Evolutionary conservation across 768 basidiomycete species (phyloP), one percentile per base, ranked within the genome.

Genomic region (Naganishia friedmannii): DNA sequence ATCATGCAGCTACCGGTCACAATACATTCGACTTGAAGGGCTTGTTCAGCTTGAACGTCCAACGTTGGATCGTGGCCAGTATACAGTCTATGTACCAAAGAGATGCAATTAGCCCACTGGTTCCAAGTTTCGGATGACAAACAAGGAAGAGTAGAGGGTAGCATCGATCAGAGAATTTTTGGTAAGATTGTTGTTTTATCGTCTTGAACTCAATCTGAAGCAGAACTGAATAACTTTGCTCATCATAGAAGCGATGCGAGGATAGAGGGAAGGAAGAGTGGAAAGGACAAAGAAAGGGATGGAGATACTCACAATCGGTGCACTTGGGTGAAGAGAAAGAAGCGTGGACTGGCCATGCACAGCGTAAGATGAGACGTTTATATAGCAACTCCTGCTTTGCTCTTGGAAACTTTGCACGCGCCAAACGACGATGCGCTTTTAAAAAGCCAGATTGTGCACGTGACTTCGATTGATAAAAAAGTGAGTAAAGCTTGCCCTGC

Each of bases 151-250:
- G 60, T 23, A 51, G 48, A n/a, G 26, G 57, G 60, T 46, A 46
- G 60, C 60, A 63, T 63, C 60, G 60, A 63, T 63, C 60, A 63
- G 60, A 63, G 32, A 42, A 45, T 21, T 63, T 63, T 63, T 63
- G 60, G 60, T 63, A 63, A 63, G 60, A 63, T 63, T 63, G 60
- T 63, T 63, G 60, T n/a, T 63, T 63, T 63, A 63, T 63, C 60
- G 60, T 63, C 60, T 63, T 63, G 60, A 63, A 63, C 60, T 63
- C 60, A 63, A 63, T 63, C 60, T 63, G 60, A 63, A 63, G 60
- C 60, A 63, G 60, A 63, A 63, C 60, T 63, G 60, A 63, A 63
- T 63, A 63, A 63, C 60, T 42, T 63, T 63, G 60, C 39, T 63
- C 60, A 63, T 63, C 60, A 63, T 45, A 58, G 60, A 63, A 45